Evolutionary conservation across 495 filamentous ascomycete genomes (phyloP).

Genomic region (Xylaria cubensis): DNA sequence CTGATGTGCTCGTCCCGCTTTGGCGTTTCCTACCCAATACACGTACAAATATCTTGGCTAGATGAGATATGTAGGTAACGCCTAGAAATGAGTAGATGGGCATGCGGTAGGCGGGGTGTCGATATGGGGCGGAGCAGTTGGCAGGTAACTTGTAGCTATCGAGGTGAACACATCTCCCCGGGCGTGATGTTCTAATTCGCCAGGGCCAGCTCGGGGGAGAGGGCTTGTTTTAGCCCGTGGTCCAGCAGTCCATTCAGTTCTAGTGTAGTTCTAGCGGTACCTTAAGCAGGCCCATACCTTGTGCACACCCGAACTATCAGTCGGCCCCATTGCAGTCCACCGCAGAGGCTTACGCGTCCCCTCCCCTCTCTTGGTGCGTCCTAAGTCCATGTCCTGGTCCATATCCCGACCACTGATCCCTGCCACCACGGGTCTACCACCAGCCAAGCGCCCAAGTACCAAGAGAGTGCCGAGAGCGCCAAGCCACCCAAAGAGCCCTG

Average conservation of each 20-base stretch:
- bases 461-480: constrained; percentile 32
- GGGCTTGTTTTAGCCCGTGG: constrained; percentile 12
- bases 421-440: constrained; percentile 38
- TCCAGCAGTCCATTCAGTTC: not conserved
- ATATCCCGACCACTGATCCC: constrained; percentile 31
- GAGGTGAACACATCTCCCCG: not conserved
- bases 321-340: constrained; percentile 29
- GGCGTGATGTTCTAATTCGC: not conserved
- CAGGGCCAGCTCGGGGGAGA: not conserved
- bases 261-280: not conserved
- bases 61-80: not conserved
- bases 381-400: constrained; percentile 23
- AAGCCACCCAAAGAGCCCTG: constrained; percentile 23
- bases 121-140: not conserved
- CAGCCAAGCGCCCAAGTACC: constrained; percentile 31
- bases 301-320: not conserved
- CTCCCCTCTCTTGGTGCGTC: constrained; percentile 36
- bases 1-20: not conserved
- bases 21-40: not conserved
- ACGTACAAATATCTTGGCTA: not conserved
- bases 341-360: constrained; percentile 50
- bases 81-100: not conserved
- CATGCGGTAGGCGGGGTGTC: not conserved
- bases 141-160: not conserved
- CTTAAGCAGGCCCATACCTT: not conserved